phyloP scores from a whole-genome alignment of 371 early-diverging fungal genomes.

The Synchytrium microbalum region DNA sequence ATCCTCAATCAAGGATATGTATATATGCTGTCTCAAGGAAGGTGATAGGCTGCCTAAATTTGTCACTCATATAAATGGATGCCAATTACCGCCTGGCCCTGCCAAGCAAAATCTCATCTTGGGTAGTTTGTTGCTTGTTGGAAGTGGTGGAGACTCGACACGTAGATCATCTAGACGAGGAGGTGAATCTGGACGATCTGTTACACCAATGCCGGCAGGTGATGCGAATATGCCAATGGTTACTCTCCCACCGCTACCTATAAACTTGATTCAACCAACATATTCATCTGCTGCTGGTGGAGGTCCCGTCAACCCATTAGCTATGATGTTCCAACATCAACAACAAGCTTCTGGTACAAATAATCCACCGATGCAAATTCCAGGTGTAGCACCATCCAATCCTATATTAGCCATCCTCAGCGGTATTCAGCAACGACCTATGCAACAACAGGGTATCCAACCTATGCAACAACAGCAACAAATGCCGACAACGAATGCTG shows the following conservation, averaged over 20 bases:
- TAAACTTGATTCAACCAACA: not conserved
- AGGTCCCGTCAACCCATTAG: not conserved
- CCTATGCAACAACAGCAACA: not conserved
- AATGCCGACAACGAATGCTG: not conserved
- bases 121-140: not conserved
- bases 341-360: too few relatives aligned
- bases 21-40: slow-evolving; percentile 52
- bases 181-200: too few relatives aligned
- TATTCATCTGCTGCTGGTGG: not conserved
- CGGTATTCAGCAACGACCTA: not conserved
- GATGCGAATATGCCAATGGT: not conserved
- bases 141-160: not conserved
- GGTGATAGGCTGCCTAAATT: slow-evolving; percentile 47
- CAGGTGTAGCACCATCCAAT: too few relatives aligned
- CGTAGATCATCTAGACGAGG: too few relatives aligned
- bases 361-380: not conserved
- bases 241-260: not conserved
- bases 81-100: not conserved
- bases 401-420: not conserved
- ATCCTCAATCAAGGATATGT: slow-evolving; percentile 64
- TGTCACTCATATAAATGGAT: slow-evolving; percentile 11
- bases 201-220: not conserved
- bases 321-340: not conserved
- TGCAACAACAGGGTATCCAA: not conserved
- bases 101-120: not conserved